phyloP scores from a whole-genome alignment of 2,329 filamentous ascomycete genomes.

The Fusarium sacchari region DNA sequence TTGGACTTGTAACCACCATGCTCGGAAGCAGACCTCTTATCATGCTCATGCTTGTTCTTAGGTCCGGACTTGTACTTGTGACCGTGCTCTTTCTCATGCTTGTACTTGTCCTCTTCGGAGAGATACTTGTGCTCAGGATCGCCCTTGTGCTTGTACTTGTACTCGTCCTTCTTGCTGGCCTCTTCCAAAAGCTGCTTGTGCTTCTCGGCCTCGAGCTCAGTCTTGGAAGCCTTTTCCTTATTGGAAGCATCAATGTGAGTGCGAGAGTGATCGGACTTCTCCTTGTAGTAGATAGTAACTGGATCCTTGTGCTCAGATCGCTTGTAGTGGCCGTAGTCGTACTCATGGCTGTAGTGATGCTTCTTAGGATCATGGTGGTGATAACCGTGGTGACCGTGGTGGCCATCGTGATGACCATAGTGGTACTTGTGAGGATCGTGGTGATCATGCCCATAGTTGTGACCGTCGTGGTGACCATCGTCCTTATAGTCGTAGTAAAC shows the following conservation, averaged over 20 bases:
- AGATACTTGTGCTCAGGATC: not conserved
- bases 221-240: not conserved
- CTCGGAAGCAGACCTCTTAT: not conserved
- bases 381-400: not conserved
- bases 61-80: not conserved
- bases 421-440: not conserved
- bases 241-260: not conserved
- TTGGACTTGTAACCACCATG: not conserved
- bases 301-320: not conserved
- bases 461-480: not conserved
- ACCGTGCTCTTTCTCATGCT: not conserved
- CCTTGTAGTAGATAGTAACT: not conserved
- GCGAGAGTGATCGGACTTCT: not conserved
- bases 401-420: not conserved
- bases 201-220: not conserved
- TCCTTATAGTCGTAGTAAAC: not conserved
- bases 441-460: not conserved
- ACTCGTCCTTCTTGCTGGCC: not conserved
- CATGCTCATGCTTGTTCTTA: not conserved
- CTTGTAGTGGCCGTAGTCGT: not conserved
- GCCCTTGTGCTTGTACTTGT: slow-evolving; percentile 1
- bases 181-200: not conserved
- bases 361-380: not conserved
- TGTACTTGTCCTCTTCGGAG: not conserved
- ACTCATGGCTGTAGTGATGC: not conserved